Percentiles rank a stretch among this genome's conserved stretches.
These are phyloP conservation scores for Lepiota brunneoincarnata DNA, from an alignment of 768 basidiomycete species.

Conservation along the genomic window DNA sequence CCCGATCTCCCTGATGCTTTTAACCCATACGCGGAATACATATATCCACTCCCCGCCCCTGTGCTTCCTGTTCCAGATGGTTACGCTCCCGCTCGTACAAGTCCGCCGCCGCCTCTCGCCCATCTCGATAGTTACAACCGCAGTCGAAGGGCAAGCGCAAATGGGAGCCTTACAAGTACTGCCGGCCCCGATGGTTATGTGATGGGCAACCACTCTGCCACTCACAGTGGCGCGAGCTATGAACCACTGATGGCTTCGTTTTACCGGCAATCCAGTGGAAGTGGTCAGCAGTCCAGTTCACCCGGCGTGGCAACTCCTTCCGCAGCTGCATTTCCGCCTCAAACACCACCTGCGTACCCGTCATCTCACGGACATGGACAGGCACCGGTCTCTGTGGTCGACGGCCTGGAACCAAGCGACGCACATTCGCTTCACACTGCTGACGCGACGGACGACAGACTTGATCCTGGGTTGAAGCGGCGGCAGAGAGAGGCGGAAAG, in stretches of 20 bases:
- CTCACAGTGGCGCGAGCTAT: slow-evolving; percentile 17
- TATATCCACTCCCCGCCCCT: slow-evolving; percentile 42
- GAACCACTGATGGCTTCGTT: slow-evolving; percentile 23
- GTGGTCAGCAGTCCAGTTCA: not conserved
- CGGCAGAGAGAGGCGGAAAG: slow-evolving; percentile 28
- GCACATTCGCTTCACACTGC: slow-evolving; percentile 32
- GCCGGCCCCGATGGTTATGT: slow-evolving; percentile 5
- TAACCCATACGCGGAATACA: slow-evolving; percentile 56
- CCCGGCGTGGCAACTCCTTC: slow-evolving; percentile 20
- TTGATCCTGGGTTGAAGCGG: slow-evolving; percentile 43
- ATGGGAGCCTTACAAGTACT: slow-evolving; percentile 12
- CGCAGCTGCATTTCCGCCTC: slow-evolving; percentile 21
- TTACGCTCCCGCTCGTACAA: slow-evolving; percentile 26
- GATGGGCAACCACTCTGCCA: slow-evolving; percentile 10
- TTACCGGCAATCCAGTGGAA: slow-evolving; percentile 20
- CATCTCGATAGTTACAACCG: slow-evolving; percentile 28
- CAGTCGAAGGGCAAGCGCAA: slow-evolving; percentile 13
- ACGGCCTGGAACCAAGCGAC: slow-evolving; percentile 14
- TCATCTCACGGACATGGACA: no score
- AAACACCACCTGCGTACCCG: slow-evolving; percentile 25
- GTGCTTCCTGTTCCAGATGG: slow-evolving; percentile 28
- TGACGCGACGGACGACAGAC: slow-evolving; percentile 37
- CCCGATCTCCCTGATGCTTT: slow-evolving; percentile 21
- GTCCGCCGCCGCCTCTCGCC: slow-evolving; percentile 34
- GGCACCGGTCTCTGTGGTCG: slow-evolving; percentile 1